Conservation (phyloP, 2,329 filamentous ascomycete genomes). For the Scedosporium boydii region DNA sequence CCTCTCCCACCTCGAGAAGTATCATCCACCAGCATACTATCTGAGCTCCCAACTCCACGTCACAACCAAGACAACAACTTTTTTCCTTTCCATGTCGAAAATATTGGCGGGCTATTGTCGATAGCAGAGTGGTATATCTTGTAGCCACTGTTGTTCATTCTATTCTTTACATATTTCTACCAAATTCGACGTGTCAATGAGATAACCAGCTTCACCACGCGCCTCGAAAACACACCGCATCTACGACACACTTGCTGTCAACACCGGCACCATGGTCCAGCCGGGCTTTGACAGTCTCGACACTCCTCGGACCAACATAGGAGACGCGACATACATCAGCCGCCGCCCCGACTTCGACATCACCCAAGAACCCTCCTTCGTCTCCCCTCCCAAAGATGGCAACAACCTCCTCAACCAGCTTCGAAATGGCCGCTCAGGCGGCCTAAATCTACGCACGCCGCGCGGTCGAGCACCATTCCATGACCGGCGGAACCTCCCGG, state of each 20-base stretch:
- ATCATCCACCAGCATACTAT: background rate
- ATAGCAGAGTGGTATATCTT: background rate
- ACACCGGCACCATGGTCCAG: slow-evolving; percentile 45
- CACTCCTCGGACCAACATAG: slow-evolving; percentile 76
- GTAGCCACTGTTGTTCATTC: background rate
- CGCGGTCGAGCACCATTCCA: slow-evolving; percentile 61
- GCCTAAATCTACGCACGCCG: slow-evolving; percentile 60
- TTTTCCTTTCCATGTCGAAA: background rate
- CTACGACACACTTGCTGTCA: background rate
- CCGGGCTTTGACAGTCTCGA: slow-evolving; percentile 59
- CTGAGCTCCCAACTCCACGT: background rate
- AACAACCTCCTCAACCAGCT: slow-evolving; percentile 61
- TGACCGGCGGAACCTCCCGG: slow-evolving; percentile 62
- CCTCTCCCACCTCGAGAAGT: background rate
- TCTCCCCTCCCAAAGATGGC: slow-evolving; percentile 58
- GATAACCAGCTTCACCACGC: background rate
- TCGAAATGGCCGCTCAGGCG: slow-evolving; percentile 52
- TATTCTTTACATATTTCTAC: background rate
- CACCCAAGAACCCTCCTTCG: slow-evolving; percentile 80
- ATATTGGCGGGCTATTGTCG: background rate
- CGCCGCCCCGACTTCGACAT: slow-evolving; percentile 67
- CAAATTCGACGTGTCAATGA: background rate
- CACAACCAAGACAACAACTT: background rate
- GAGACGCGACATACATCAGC: slow-evolving; percentile 73
- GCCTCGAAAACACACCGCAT: background rate